phyloP scores from a whole-genome alignment of 768 basidiomycete genomes.

The Hericium rajendrae region DNA sequence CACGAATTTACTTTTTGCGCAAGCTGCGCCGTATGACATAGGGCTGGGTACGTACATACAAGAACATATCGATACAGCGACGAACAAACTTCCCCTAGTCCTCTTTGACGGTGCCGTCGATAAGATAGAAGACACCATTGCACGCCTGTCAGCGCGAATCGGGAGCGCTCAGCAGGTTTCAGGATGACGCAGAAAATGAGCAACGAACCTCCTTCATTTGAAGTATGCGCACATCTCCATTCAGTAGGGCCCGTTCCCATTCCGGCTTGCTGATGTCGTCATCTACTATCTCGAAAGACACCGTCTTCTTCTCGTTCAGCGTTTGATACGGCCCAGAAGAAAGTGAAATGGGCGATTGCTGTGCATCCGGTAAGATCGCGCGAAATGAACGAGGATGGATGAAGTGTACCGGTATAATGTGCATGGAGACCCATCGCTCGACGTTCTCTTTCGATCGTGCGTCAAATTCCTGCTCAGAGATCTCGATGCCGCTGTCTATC shows the following conservation, averaged over 20 bases:
- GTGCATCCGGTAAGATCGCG: neutral
- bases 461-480: conserved; percentile 63
- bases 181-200: neutral
- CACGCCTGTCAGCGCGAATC: conserved; percentile 27
- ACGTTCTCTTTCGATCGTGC: conserved; percentile 53
- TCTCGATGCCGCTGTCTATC: conserved; percentile 35
- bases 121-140: conserved; percentile 50
- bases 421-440: conserved; percentile 71
- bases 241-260: conserved; percentile 52
- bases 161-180: conserved; percentile 3
- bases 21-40: neutral
- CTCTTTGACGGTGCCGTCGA: conserved; percentile 40
- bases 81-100: conserved; percentile 12
- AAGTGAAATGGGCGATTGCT: conserved; percentile 42
- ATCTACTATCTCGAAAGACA: conserved; percentile 39
- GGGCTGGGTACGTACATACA: neutral
- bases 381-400: neutral
- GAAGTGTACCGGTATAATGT: conserved; percentile 66
- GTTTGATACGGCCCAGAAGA: conserved; percentile 42
- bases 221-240: conserved; percentile 45
- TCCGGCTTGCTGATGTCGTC: conserved; percentile 30
- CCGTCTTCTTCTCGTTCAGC: conserved; percentile 45
- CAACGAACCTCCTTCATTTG: conserved; percentile 50
- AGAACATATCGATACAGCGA: neutral
- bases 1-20: neutral